Evolutionary conservation across 2,329 filamentous ascomycete species (phyloP).

Genomic region (Pyricularia pennisetigena): DNA sequence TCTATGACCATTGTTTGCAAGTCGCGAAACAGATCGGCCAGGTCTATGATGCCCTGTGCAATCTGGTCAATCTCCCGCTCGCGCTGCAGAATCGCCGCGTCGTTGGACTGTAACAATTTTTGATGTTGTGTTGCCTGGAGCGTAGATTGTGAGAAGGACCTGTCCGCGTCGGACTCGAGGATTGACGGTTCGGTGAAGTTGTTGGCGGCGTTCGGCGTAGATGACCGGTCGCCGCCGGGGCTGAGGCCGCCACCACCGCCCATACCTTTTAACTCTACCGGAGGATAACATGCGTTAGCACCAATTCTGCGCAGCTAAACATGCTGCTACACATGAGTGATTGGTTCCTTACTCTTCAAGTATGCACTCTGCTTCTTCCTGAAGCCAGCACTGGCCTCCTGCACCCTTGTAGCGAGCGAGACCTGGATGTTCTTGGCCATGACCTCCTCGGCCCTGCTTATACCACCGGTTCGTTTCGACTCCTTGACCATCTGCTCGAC

Average conservation of each 20-base stretch:
- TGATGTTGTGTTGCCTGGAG: constrained; percentile 68
- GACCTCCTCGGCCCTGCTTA: constrained; percentile 76
- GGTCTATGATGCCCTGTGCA: constrained; percentile 92
- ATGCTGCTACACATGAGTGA: not conserved
- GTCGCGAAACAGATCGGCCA: constrained; percentile 94
- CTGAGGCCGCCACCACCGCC: constrained; percentile 37
- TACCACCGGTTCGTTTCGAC: constrained; percentile 58
- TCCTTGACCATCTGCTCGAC: constrained; percentile 84
- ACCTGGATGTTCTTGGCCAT: constrained; percentile 97
- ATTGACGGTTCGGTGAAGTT: constrained; percentile 76
- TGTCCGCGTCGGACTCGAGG: constrained; percentile 88
- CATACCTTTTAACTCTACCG: constrained; percentile 64
- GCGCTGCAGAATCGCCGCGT: constrained; percentile 77
- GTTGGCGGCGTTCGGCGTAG: constrained; percentile 33
- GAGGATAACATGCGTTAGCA: not conserved
- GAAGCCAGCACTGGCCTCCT: constrained; percentile 85
- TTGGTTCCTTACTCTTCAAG: constrained; percentile 63
- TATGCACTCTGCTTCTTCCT: constrained; percentile 97
- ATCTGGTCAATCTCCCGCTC: constrained; percentile 98
- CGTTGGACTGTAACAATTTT: constrained; percentile 62
- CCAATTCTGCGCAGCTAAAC: not conserved
- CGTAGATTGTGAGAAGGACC: constrained; percentile 82
- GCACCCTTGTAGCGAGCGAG: constrained; percentile 75
- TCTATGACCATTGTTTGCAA: constrained; percentile 93
- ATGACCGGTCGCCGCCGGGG: constrained; percentile 36